A percentile compares a stretch with the other conserved stretches of the same genome.
These are phyloP conservation scores for Aspergillus felis DNA, from an alignment of 2,329 filamentous ascomycete genomes.

Conservation along the genomic window DNA sequence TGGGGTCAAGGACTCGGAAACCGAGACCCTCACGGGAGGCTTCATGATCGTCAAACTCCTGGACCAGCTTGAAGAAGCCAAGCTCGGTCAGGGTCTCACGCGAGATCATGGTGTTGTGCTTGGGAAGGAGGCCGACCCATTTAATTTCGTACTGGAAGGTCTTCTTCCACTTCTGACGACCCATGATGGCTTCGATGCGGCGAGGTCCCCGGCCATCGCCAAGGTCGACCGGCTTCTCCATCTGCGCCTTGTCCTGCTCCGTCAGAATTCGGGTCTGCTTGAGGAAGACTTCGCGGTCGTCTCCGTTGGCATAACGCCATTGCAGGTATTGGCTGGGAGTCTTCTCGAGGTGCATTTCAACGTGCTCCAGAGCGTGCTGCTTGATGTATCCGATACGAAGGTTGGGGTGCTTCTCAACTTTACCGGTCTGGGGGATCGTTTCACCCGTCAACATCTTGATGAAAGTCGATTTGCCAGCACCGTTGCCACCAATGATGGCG, in stretches of 20 bases:
- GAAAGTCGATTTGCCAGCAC: slow-evolving; percentile 95
- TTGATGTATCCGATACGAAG: slow-evolving; percentile 99
- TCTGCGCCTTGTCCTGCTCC: slow-evolving; percentile 77
- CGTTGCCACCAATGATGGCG: slow-evolving; percentile 94
- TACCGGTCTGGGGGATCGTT: slow-evolving; percentile 74
- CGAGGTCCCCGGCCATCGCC: slow-evolving; percentile 73
- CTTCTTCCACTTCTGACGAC: slow-evolving; percentile 99
- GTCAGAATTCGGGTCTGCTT: slow-evolving; percentile 94
- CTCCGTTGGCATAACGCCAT: slow-evolving; percentile 96
- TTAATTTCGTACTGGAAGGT: slow-evolving; percentile 98
- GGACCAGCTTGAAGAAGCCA: slow-evolving; percentile 88
- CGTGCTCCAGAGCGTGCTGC: slow-evolving; percentile 97
- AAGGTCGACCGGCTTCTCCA: slow-evolving; percentile 85
- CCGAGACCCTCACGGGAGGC: slow-evolving; percentile 97
- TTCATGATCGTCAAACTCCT: slow-evolving; percentile 98
- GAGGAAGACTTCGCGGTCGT: slow-evolving; percentile 93
- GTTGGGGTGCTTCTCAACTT: slow-evolving; percentile 97
- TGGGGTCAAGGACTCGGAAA: slow-evolving; percentile 88
- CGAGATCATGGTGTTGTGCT: slow-evolving; percentile 88
- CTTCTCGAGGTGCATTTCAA: slow-evolving; percentile 99
- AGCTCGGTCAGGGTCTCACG: slow-evolving; percentile 83
- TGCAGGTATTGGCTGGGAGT: slow-evolving; percentile 98
- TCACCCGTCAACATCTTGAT: slow-evolving; percentile 97
- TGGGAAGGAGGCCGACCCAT: slow-evolving; percentile 84
- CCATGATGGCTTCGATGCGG: slow-evolving; percentile 83